These are phyloP conservation scores for Pythium sukuiense DNA, from an alignment of 352 stramenopile species.

Conservation along the genomic window DNA sequence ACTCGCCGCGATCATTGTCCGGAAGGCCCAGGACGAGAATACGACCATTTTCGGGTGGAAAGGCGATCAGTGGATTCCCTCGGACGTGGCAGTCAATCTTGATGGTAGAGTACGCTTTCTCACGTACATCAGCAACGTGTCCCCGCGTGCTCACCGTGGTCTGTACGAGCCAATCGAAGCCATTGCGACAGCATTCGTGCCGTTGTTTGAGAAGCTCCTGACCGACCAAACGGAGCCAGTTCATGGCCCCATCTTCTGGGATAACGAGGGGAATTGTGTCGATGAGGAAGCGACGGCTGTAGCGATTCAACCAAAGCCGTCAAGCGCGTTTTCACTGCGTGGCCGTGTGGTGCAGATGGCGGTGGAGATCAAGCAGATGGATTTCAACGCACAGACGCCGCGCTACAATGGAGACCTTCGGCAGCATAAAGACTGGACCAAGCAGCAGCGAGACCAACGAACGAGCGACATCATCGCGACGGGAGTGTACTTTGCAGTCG, in stretches of 20 bases:
- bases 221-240: background rate
- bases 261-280: too few relatives aligned
- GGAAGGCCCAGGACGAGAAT: too few relatives aligned
- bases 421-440: background rate
- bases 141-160: background rate
- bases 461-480: background rate
- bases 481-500: background rate
- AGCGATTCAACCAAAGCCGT: background rate
- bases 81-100: background rate
- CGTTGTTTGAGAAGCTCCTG: background rate
- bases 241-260: too few relatives aligned
- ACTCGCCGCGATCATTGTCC: background rate
- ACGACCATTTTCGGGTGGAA: too few relatives aligned
- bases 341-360: background rate
- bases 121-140: slow-evolving; percentile 1
- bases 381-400: background rate
- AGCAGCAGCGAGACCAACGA: background rate
- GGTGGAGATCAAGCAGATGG: background rate
- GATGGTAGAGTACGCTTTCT: background rate
- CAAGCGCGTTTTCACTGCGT: background rate
- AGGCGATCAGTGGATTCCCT: background rate
- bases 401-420: background rate
- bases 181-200: background rate
- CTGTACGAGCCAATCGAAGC: background rate
- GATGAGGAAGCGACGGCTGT: too few relatives aligned